These are phyloP conservation scores for Fusarium sp. DNA, from an alignment of 2,329 filamentous ascomycete genomes.

Conservation along the genomic window DNA sequence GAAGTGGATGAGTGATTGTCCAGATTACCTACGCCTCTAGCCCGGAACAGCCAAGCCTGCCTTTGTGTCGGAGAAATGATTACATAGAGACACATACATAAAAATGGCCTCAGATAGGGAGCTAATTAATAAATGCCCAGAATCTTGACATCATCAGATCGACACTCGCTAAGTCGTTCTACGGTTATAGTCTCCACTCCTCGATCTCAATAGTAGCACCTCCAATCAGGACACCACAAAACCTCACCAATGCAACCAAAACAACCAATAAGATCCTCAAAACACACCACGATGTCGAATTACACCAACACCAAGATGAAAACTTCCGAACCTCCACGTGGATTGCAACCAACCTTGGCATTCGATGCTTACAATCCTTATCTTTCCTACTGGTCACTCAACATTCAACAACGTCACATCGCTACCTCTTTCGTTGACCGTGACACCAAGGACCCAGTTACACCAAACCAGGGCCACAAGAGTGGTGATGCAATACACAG, in stretches of 20 bases:
- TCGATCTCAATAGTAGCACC: not conserved
- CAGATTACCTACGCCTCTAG: too few species aligned
- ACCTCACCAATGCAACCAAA: not conserved
- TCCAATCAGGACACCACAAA: slow-evolving; percentile 5
- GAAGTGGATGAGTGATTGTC: too few species aligned
- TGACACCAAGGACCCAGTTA: not conserved
- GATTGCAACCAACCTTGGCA: not conserved
- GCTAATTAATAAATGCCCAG: not conserved
- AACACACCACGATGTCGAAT: slow-evolving; percentile 9
- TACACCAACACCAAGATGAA: not conserved
- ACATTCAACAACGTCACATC: slow-evolving; percentile 1
- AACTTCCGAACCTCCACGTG: slow-evolving; percentile 18
- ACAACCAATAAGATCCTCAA: slow-evolving; percentile 14
- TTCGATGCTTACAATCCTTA: slow-evolving; percentile 32
- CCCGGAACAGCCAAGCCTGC: too few species aligned
- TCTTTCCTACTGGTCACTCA: slow-evolving; percentile 6
- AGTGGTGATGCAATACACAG: slow-evolving; percentile 16
- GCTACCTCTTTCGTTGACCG: slow-evolving; percentile 18
- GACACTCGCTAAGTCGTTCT: not conserved
- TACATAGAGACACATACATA: too few species aligned
- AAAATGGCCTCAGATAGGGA: not conserved
- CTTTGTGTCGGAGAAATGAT: too few species aligned
- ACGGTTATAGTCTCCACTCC: not conserved
- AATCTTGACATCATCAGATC: not conserved
- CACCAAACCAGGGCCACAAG: not conserved